Percentiles rank a stretch among this genome's conserved stretches.
Conservation (phyloP, 768 basidiomycete genomes). For the Rhizopogon salebrosus region DNA sequence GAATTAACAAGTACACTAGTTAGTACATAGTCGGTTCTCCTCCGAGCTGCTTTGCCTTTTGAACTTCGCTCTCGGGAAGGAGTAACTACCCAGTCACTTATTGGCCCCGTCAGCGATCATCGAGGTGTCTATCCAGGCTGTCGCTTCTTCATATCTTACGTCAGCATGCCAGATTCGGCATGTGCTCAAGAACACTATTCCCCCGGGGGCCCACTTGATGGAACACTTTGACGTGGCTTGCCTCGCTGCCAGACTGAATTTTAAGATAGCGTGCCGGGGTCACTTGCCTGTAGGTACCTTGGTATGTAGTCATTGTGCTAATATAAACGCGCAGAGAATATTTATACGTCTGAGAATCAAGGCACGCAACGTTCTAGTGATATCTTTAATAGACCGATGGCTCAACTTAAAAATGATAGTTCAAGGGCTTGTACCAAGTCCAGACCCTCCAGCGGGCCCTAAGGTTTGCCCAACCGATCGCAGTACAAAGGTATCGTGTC, state of each 20-base stretch:
- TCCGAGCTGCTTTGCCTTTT: background rate
- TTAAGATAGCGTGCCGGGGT: background rate
- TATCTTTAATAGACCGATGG: background rate
- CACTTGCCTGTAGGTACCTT: background rate
- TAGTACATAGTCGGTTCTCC: too few relatives aligned
- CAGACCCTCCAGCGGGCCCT: background rate
- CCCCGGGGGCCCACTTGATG: background rate
- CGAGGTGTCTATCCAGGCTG: background rate
- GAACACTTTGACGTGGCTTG: background rate
- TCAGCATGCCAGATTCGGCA: conserved; percentile 7
- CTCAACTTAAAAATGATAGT: background rate
- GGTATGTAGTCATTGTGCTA: background rate
- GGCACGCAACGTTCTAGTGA: background rate
- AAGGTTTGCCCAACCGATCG: background rate
- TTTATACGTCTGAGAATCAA: background rate
- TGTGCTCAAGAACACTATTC: conserved; percentile 2
- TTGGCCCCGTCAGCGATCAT: background rate
- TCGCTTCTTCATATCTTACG: background rate
- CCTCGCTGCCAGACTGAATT: too few relatives aligned
- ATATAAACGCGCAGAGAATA: background rate
- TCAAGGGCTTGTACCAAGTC: background rate
- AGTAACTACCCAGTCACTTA: background rate
- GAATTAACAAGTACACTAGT: too few relatives aligned
- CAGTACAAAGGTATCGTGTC: background rate
- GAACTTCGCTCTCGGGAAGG: background rate